Evolutionary conservation across 495 filamentous ascomycete species (phyloP), one percentile per base, ranked within the genome.

Genomic region (Evansstolkia leycettana): DNA sequence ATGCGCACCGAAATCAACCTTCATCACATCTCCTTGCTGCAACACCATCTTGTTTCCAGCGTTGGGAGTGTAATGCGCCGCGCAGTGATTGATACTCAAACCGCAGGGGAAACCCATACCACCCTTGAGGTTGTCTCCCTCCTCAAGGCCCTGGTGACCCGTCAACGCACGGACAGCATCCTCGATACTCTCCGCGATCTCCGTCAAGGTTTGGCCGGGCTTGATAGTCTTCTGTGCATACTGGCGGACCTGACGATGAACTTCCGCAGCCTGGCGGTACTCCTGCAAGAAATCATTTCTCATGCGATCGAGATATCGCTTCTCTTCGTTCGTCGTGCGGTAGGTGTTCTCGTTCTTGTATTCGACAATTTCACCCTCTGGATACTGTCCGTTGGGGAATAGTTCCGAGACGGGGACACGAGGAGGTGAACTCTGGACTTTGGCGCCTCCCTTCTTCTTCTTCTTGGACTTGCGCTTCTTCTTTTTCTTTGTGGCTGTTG

Each of bases 31-130:
- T 31, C 76, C 76, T 35, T 90, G 60, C 48, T 84, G 69, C 38
- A 93, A 59, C 20, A 87, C 64, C 47, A 79, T 79, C 61, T 92
- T 90, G 56, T 82, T 83, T 35, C 86, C 85, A n/a, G 86, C 77
- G 60, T 92, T 94, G 16, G 87, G 87, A 3, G 79, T 88, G 59
- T 80, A 94, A 60, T 94, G 87, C 12, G 87, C 87, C 15, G 82
- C 84, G 44, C 82, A 82, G 52, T 93, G 76, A 61, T 94, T 90
- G 43, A 94, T 64, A 51, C 81, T 82, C 25, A 94, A 58, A 19
- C 87, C 87, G 8, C 79, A 84, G 8, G 87, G 87, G 64, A 94
- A 94, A 14, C 82, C 87, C 72, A 93, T 78, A 34, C 87, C 87
- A 35, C 80, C 83, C 34, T 78, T 69, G 23, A 85, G 60, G 38